Evolutionary conservation across 2,329 filamentous ascomycete genomes (phyloP), one percentile per base, ranked within the genome.

Genomic region (Epichloe bromicola): DNA sequence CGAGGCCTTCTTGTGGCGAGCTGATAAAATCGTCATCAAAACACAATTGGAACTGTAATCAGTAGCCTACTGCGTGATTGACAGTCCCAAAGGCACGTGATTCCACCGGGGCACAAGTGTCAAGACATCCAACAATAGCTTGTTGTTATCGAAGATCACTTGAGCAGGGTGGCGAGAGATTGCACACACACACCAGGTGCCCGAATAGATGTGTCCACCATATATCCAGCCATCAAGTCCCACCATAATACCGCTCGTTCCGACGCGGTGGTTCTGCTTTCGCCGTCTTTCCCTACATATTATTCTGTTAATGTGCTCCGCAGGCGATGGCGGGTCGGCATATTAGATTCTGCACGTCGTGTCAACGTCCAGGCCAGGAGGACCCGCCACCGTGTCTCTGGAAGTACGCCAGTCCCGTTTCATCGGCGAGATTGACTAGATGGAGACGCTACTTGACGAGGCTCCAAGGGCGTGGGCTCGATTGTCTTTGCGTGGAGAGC

Each of bases 381-480:
- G 43, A 41, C 42, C 51, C 47, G 50, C 50, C 37, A 46, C 46
- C 50, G 33, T 48, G 50, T 52, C 40, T 48, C 50, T 52, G 50
- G 46, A 52, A 52, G 36, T 46, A 52, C 50, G 23, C 50, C 50
- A 51, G 41, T 52, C 47, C 47, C 42, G 30, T 46, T 52, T 49
- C 46, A 46, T 52, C 37, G 30, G 19, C 43, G 51, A 30, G 33
- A 42, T 33, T 33, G 51, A 47, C 47, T 14, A 15, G 51, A 46
- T 52, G 17, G 39, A 30, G 5, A 17, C 46, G 17, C 34, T 48
- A 44, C 50, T 48, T 30, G 50, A 30, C 50, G 41, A 17, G 40
- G 46, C 41, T 11, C 23, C 50, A 34, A n/a, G 40, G 20, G 43
- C 36, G 20, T 44, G 30, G 45, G 50, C 50, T 51, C 45, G 45